Percentiles rank a stretch among this genome's conserved stretches.
These are phyloP conservation scores for Spathaspora sp. DNA, from an alignment of 805 yeast genomes.

Conservation along the genomic window DNA sequence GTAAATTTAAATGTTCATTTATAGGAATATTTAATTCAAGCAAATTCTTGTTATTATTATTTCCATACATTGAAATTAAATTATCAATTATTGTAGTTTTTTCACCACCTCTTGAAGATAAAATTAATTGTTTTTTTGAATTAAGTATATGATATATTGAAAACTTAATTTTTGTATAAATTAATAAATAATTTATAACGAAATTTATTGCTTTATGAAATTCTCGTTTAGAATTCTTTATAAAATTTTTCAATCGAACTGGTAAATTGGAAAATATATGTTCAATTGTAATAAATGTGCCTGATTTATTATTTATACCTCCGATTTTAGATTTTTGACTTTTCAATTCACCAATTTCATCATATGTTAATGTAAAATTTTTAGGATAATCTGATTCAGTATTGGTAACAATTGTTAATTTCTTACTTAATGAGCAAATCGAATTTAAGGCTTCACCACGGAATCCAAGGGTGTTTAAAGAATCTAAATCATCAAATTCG, in stretches of 20 bases:
- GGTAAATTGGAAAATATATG: conserved; percentile 70
- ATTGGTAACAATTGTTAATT: conserved; percentile 49
- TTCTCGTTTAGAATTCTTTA: conserved; percentile 65
- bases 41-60: conserved; percentile 58
- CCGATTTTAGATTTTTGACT: conserved; percentile 41
- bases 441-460: conserved; percentile 82
- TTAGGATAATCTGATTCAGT: conserved; percentile 46
- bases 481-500: conserved; percentile 50
- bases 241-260: conserved; percentile 74
- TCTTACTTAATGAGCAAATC: conserved; percentile 50
- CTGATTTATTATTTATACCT: conserved; percentile 26
- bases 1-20: conserved; percentile 31
- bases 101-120: conserved; percentile 60
- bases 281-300: conserved; percentile 62
- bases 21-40: conserved; percentile 44
- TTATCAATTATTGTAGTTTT: conserved; percentile 40
- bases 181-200: conserved; percentile 66
- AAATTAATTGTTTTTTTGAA: conserved; percentile 46
- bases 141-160: conserved; percentile 48
- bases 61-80: conserved; percentile 67
- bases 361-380: conserved; percentile 55
- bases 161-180: conserved; percentile 55
- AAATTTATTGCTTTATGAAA: conserved; percentile 62
- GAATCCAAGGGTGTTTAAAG: conserved; percentile 61
- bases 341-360: conserved; percentile 49